These are phyloP conservation scores for Echinochloa phyllopogon DNA, from an alignment of 176 grass and related monocot genomes.

Conservation along the genomic window DNA sequence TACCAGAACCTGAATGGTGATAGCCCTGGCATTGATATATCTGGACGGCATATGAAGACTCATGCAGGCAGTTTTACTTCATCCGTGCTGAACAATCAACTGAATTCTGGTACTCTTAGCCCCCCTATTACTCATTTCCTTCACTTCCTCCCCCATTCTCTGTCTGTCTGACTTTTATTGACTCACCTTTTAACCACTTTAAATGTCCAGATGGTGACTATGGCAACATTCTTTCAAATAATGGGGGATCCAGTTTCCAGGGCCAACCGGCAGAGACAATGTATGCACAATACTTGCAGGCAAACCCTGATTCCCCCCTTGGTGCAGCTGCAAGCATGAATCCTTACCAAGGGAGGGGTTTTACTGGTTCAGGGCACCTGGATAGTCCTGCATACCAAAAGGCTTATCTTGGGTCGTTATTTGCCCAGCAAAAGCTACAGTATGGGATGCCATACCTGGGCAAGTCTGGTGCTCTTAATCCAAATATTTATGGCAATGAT, in stretches of 20 bases:
- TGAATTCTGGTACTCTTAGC: slow-evolving; percentile 57
- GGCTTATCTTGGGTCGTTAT: slow-evolving; percentile 70
- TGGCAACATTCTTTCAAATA: slow-evolving; percentile 57
- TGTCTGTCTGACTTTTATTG: background rate
- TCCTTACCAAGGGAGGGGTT: slow-evolving; percentile 67
- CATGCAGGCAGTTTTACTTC: slow-evolving; percentile 50
- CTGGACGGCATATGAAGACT: slow-evolving; percentile 44
- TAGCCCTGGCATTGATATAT: slow-evolving; percentile 52
- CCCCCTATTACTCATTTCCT: background rate
- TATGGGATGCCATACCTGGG: slow-evolving; percentile 66
- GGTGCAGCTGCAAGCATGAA: slow-evolving; percentile 59
- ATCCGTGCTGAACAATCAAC: slow-evolving; percentile 65
- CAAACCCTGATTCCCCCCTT: slow-evolving; percentile 61
- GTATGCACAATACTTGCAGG: slow-evolving; percentile 67
- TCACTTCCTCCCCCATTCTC: background rate
- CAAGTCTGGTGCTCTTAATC: slow-evolving; percentile 73
- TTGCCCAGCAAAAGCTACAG: slow-evolving; percentile 85
- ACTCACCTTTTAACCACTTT: slow-evolving; percentile 42
- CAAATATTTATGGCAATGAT: slow-evolving; percentile 64
- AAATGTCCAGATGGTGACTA: slow-evolving; percentile 70
- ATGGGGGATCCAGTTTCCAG: slow-evolving; percentile 59
- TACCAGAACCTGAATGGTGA: slow-evolving; percentile 68
- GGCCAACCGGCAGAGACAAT: slow-evolving; percentile 53
- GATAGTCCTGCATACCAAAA: slow-evolving; percentile 80
- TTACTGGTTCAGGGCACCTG: slow-evolving; percentile 62